Evolutionary conservation across 2,329 filamentous ascomycete genomes (phyloP).

Genomic region (Arthrobotrys pseudoclavata): DNA sequence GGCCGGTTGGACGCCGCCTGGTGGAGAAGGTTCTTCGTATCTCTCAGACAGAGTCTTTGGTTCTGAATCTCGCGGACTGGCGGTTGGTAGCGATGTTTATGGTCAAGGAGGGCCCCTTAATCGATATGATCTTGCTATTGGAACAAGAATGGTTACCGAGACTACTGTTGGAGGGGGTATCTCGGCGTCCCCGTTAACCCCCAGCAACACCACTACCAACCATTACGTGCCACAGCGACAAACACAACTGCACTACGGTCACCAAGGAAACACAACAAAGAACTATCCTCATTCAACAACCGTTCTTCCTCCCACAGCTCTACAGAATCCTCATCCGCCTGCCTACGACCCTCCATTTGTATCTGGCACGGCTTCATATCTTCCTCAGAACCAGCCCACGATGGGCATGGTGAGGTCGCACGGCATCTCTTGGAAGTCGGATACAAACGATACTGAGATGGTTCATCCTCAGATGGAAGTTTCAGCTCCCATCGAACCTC

Average conservation of each 20-base stretch:
- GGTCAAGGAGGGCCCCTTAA: background rate
- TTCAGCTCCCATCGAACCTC: background rate
- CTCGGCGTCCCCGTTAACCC: background rate
- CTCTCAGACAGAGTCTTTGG: background rate
- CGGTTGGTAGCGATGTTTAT: background rate
- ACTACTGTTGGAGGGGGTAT: background rate
- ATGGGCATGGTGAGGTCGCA: constrained; percentile 43
- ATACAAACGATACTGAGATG: constrained; percentile 2
- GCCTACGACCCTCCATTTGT: background rate
- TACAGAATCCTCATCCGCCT: background rate
- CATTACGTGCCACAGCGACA: constrained; percentile 4
- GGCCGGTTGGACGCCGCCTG: background rate
- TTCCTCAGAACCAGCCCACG: constrained; percentile 6
- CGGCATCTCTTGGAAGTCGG: constrained; percentile 10
- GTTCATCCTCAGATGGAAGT: background rate
- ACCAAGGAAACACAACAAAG: constrained; percentile 13
- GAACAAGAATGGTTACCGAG: background rate
- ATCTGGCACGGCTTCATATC: background rate
- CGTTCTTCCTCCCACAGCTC: background rate
- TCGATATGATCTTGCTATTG: background rate
- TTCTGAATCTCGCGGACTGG: background rate
- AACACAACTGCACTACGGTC: background rate
- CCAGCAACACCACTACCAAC: background rate
- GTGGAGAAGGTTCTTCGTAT: background rate
- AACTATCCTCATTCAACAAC: background rate